Percentiles rank a stretch among this genome's conserved stretches.
Evolutionary conservation across 768 basidiomycete genomes (phyloP).

Genomic region (Scleroderma citrinum): DNA sequence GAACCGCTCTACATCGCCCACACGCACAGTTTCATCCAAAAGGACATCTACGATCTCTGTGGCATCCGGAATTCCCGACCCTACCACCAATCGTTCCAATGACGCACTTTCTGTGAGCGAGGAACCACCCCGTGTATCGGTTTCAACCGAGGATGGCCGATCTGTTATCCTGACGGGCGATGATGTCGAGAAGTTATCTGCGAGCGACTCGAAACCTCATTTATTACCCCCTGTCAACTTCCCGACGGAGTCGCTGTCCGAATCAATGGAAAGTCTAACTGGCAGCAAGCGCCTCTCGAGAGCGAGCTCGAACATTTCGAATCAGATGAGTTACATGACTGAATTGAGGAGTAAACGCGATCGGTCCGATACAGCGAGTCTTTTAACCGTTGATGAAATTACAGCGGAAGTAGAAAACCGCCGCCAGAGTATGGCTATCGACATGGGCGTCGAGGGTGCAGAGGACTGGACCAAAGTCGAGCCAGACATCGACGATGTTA

Average conservation of each 20-base stretch:
- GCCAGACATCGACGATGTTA: constrained; percentile 42
- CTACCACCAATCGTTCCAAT: constrained; percentile 17
- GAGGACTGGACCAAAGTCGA: constrained; percentile 78
- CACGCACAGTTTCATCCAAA: constrained; percentile 44
- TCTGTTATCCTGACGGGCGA: constrained; percentile 57
- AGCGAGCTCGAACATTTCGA: constrained; percentile 44
- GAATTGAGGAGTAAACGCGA: constrained; percentile 80
- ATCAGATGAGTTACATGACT: constrained; percentile 75
- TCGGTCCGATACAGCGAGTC: constrained; percentile 79
- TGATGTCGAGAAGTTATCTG: constrained; percentile 31
- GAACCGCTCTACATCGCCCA: constrained; percentile 36
- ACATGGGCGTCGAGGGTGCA: constrained; percentile 40
- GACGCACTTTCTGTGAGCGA: constrained; percentile 29
- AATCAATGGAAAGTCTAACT: constrained; percentile 61
- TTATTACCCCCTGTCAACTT: constrained; percentile 75
- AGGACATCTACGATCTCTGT: constrained; percentile 31
- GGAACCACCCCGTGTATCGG: constrained; percentile 64
- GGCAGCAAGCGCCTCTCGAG: constrained; percentile 32
- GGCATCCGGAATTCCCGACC: constrained; percentile 33
- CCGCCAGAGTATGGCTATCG: constrained; percentile 44
- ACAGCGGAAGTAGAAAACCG: constrained; percentile 86
- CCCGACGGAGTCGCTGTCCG: constrained; percentile 73
- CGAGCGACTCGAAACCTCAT: constrained; percentile 39
- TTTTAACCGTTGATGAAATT: constrained; percentile 96
- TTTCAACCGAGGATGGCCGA: constrained; percentile 68